A percentile compares a stretch with the other conserved stretches of the same genome.
Evolutionary conservation across 2,329 filamentous ascomycete species (phyloP).

Genomic region (Nothopassalora personata): DNA sequence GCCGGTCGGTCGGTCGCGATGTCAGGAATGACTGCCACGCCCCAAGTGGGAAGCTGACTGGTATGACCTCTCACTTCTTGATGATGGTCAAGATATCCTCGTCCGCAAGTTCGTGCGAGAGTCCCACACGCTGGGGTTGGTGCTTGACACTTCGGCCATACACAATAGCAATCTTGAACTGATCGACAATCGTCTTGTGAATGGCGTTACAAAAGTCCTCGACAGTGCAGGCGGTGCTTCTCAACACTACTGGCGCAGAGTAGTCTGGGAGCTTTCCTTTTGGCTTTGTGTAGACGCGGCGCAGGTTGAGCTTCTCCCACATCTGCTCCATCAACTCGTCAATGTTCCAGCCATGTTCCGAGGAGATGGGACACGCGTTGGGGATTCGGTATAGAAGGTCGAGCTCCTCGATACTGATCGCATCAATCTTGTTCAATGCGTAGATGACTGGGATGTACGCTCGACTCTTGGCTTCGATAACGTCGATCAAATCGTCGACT

Average conservation of each 20-base stretch:
- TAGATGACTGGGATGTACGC: conserved; percentile 99
- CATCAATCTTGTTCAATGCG: conserved; percentile 97
- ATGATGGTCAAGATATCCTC: conserved; percentile 71
- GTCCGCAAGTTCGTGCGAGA: conserved; percentile 85
- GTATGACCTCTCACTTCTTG: conserved; percentile 25
- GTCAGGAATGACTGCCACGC: background rate
- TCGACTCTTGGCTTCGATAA: conserved; percentile 88
- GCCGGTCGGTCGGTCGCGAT: background rate
- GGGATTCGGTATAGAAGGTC: conserved; percentile 95
- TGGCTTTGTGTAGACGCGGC: conserved; percentile 94
- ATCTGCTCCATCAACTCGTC: conserved; percentile 95
- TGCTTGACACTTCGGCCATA: conserved; percentile 98
- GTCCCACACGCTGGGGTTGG: conserved; percentile 90
- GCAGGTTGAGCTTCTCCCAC: conserved; percentile 94
- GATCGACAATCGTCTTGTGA: conserved; percentile 90
- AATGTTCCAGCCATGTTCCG: conserved; percentile 91
- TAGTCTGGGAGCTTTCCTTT: conserved; percentile 95
- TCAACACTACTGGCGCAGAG: conserved; percentile 80
- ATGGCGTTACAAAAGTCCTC: conserved; percentile 99
- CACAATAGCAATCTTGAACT: conserved; percentile 92
- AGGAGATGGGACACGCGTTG: conserved; percentile 94
- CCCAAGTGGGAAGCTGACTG: too few species aligned
- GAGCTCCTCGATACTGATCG: conserved; percentile 95
- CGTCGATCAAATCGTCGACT: conserved; percentile 91
- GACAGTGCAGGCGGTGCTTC: conserved; percentile 75